A percentile compares a stretch with the other conserved stretches of the same genome.
phyloP scores from a whole-genome alignment of 1,284 basidiomycete species.

The Sanghuangporus weigelae region DNA sequence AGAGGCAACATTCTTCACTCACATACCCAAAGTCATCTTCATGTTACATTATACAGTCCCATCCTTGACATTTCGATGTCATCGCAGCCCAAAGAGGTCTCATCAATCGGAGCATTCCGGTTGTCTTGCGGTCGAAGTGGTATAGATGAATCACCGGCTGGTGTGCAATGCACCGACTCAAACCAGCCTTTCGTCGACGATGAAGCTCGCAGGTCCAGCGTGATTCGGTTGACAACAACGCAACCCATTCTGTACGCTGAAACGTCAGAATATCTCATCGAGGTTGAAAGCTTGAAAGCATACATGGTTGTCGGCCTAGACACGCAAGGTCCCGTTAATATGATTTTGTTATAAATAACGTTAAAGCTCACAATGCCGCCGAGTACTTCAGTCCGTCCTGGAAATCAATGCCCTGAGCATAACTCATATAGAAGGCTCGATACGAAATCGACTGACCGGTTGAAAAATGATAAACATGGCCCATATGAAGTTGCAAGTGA shows the following conservation, averaged over 20 bases:
- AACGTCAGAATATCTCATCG: background rate
- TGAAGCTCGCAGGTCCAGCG: background rate
- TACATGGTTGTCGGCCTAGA: background rate
- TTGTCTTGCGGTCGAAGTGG: too few relatives aligned
- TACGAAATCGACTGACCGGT: background rate
- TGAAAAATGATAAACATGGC: slow-evolving; percentile 2
- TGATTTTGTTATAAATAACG: background rate
- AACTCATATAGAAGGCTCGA: background rate
- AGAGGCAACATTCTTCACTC: too few relatives aligned
- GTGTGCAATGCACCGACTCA: background rate
- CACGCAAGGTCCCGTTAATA: background rate
- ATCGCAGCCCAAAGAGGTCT: too few relatives aligned
- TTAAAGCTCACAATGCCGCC: background rate
- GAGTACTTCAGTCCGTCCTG: background rate
- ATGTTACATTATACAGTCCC: too few relatives aligned
- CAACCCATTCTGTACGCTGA: background rate
- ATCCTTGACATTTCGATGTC: too few relatives aligned
- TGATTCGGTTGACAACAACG: slow-evolving; percentile 2
- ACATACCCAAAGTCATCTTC: too few relatives aligned
- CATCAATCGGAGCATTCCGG: too few relatives aligned
- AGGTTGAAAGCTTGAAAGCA: background rate
- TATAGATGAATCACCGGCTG: background rate
- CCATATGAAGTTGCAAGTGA: background rate
- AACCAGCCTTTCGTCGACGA: background rate
- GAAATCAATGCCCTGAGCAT: background rate